phyloP scores from a whole-genome alignment of 1,284 basidiomycete species.

The Puccinia hordei region DNA sequence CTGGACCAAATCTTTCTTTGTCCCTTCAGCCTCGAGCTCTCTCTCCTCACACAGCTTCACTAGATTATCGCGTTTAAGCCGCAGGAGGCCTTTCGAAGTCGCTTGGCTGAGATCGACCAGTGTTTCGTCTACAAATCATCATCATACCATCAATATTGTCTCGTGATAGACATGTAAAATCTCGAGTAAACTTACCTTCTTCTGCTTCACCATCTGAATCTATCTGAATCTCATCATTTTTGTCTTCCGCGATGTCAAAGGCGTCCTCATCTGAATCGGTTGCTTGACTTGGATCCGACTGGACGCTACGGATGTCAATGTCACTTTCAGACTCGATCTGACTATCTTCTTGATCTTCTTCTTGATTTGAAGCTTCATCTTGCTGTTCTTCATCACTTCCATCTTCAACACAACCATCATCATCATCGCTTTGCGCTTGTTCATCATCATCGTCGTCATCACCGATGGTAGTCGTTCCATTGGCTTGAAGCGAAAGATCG shows the following conservation, averaged over 20 bases:
- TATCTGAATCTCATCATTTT: conserved; percentile 53
- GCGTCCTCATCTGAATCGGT: conserved; percentile 55
- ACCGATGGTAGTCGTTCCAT: not conserved
- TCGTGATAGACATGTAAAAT: not conserved
- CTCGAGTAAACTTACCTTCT: conserved; percentile 54
- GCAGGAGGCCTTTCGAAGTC: conserved; percentile 76
- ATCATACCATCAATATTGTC: conserved; percentile 2
- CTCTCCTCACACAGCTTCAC: conserved; percentile 78
- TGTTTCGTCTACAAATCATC: conserved; percentile 52
- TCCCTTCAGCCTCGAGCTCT: conserved; percentile 76
- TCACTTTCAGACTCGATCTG: conserved; percentile 42
- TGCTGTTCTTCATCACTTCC: conserved; percentile 50
- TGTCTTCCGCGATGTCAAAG: conserved; percentile 58
- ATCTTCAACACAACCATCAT: conserved; percentile 15
- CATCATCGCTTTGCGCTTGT: conserved; percentile 42
- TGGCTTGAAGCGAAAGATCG: not conserved
- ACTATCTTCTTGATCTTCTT: conserved; percentile 52
- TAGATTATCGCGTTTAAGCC: conserved; percentile 80
- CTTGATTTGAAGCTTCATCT: conserved; percentile 49
- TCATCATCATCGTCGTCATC: conserved; percentile 60
- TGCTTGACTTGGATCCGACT: conserved; percentile 38
- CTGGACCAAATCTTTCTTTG: conserved; percentile 85
- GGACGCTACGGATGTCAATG: not conserved
- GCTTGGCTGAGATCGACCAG: conserved; percentile 72
- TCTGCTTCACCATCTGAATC: conserved; percentile 55